Percentiles rank a stretch among this genome's conserved stretches.
Evolutionary conservation across 495 filamentous ascomycete species (phyloP).

Genomic region (Daldinia caldariorum): DNA sequence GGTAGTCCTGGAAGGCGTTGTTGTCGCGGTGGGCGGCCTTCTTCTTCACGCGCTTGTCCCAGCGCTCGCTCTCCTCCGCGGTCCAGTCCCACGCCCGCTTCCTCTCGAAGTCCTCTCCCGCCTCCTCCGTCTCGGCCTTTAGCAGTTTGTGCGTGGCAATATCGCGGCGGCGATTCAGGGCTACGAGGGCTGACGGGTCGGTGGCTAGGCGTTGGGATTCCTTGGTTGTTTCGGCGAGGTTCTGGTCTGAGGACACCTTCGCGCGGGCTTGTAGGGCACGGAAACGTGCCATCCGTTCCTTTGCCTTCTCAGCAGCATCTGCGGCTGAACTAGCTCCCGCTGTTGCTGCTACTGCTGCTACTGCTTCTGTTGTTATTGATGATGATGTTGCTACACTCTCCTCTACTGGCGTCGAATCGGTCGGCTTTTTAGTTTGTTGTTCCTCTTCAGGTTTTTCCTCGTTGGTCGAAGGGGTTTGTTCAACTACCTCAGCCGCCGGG

Average conservation of each 20-base stretch:
- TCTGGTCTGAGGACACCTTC: conserved; percentile 79
- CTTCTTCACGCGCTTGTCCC: conserved; percentile 90
- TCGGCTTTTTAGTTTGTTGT: conserved; percentile 28
- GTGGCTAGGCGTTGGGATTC: conserved; percentile 82
- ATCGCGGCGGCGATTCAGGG: conserved; percentile 80
- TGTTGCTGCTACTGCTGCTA: conserved; percentile 13
- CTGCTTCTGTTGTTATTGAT: conserved; percentile 10
- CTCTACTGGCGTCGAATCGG: conserved; percentile 15
- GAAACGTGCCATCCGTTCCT: conserved; percentile 75
- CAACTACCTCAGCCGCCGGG: conserved; percentile 25
- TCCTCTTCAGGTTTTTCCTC: conserved; percentile 29
- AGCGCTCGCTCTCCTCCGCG: conserved; percentile 88
- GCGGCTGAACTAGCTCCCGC: conserved; percentile 28
- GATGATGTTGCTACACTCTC: conserved; percentile 20
- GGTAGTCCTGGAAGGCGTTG: conserved; percentile 91
- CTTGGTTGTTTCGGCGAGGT: conserved; percentile 82
- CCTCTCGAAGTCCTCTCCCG: conserved; percentile 92
- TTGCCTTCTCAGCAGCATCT: conserved; percentile 58
- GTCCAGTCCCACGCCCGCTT: conserved; percentile 99
- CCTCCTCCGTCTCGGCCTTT: conserved; percentile 86
- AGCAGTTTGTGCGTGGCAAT: conserved; percentile 92
- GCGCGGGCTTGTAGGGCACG: conserved; percentile 86
- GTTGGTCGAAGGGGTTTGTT: conserved; percentile 19
- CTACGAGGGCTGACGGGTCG: conserved; percentile 76
- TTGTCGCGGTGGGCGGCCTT: conserved; percentile 83